Conservation (phyloP, 2,329 filamentous ascomycete genomes). For the Zasmidium citrigriseum region DNA sequence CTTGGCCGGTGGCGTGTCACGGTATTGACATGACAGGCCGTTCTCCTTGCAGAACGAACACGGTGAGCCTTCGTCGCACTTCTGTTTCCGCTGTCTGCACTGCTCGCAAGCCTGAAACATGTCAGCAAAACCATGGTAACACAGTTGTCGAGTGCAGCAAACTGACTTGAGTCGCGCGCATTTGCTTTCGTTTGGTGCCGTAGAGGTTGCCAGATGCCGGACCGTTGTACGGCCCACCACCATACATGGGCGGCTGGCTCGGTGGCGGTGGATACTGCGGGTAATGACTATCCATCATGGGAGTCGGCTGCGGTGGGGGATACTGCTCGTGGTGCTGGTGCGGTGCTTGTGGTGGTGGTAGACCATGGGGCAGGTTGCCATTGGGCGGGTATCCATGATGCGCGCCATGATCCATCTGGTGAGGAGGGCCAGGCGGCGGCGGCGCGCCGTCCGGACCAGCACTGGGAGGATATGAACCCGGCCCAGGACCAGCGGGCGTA, state of each 20-base stretch:
- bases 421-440: conserved; percentile 20
- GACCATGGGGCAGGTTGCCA: conserved; percentile 26
- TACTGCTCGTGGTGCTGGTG: conserved; percentile 30
- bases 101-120: conserved; percentile 77
- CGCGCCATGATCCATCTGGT: conserved; percentile 31
- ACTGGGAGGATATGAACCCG: conserved; percentile 14
- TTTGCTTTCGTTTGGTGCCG: conserved; percentile 35
- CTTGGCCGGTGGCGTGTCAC: conserved; percentile 90
- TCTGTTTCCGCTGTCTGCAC: conserved; percentile 83
- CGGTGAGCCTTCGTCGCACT: conserved; percentile 84
- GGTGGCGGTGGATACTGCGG: conserved; percentile 26
- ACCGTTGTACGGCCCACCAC: conserved; percentile 24
- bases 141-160: neutral
- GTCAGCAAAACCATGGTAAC: conserved; percentile 17
- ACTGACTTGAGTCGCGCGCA: conserved; percentile 38
- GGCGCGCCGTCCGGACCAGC: conserved; percentile 27
- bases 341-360: conserved; percentile 23
- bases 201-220: conserved; percentile 27
- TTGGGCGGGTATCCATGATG: conserved; percentile 34
- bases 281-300: conserved; percentile 32
- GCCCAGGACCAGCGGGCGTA: conserved; percentile 32
- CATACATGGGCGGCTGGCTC: conserved; percentile 27
- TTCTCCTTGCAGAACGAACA: conserved; percentile 88
- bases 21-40: conserved; percentile 78
- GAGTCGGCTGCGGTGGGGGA: conserved; percentile 28